These are phyloP conservation scores for Malus hybrid DNA, from an alignment of 331 rosid genomes.

Conservation along the genomic window DNA sequence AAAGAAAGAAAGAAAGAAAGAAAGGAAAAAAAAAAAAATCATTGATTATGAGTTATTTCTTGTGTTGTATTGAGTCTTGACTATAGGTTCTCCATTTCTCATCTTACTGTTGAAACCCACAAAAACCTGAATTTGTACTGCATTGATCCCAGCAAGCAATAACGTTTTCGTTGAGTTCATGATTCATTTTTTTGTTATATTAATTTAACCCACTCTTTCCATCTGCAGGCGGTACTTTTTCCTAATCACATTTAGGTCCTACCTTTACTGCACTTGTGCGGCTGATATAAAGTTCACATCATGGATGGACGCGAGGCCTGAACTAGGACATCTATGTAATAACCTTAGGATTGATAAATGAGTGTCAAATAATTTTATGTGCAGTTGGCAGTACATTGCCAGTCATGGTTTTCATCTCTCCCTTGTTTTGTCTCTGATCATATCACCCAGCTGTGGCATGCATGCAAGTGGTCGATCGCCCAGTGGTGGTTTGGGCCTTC, in stretches of 20 bases:
- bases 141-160: background rate
- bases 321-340: slow-evolving; percentile 75
- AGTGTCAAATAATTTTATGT: slow-evolving; percentile 3
- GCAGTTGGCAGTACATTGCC: slow-evolving; percentile 2
- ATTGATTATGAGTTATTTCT: background rate
- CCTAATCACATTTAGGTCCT: slow-evolving; percentile 71
- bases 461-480: too few relatives aligned
- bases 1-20: too few relatives aligned
- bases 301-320: slow-evolving; percentile 82
- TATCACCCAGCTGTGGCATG: too few relatives aligned
- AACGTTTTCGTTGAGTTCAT: background rate
- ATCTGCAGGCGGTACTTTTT: slow-evolving; percentile 72
- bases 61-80: background rate
- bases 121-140: background rate
- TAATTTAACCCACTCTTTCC: background rate
- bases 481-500: too few relatives aligned
- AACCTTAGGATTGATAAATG: slow-evolving; percentile 72
- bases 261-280: slow-evolving; percentile 59
- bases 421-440: background rate
- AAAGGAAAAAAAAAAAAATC: too few relatives aligned
- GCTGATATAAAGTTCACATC: slow-evolving; percentile 34
- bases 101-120: background rate
- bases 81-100: background rate
- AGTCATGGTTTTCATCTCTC: background rate
- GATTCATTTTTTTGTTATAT: too few relatives aligned